A percentile compares a stretch with the other conserved stretches of the same genome.
phyloP scores from a whole-genome alignment of 805 yeast species.

The Grigorovia transvaalensis region DNA sequence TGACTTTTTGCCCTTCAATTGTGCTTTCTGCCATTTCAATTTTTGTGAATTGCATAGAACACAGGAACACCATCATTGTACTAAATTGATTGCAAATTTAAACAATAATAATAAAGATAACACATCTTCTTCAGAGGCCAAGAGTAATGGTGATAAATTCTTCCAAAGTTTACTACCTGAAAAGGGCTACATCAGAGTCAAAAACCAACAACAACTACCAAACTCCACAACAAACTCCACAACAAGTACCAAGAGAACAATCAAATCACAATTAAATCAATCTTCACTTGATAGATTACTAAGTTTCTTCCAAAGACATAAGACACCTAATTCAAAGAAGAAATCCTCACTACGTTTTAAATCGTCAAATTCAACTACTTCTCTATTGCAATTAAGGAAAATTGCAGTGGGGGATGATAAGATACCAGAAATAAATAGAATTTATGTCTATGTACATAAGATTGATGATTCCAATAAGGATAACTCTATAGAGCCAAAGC shows the following conservation, averaged over 20 bases:
- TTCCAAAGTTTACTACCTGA: constrained; percentile 25
- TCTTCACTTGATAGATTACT: constrained; percentile 20
- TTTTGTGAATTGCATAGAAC: constrained; percentile 24
- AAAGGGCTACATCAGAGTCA: constrained; percentile 18
- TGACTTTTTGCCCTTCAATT: constrained; percentile 28
- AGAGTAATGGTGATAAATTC: constrained; percentile 12
- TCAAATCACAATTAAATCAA: constrained; percentile 9
- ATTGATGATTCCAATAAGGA: constrained; percentile 10
- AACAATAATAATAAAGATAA: neutral
- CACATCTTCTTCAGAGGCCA: neutral
- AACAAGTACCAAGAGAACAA: neutral
- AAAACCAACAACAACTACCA: neutral
- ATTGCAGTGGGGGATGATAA: constrained; percentile 20
- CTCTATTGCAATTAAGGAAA: constrained; percentile 13
- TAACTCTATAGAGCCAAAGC: constrained; percentile 4
- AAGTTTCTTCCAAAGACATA: constrained; percentile 16
- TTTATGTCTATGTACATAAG: constrained; percentile 18
- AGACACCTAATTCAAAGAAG: constrained; percentile 1
- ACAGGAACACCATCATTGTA: constrained; percentile 22
- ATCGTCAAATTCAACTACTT: constrained; percentile 6
- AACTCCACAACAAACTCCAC: no score
- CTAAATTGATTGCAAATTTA: constrained; percentile 2
- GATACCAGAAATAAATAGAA: constrained; percentile 20
- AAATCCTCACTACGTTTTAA: neutral
- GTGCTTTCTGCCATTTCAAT: constrained; percentile 20